These are phyloP conservation scores for Tricholoma bakamatsutake DNA, from an alignment of 768 basidiomycete genomes.

Conservation along the genomic window DNA sequence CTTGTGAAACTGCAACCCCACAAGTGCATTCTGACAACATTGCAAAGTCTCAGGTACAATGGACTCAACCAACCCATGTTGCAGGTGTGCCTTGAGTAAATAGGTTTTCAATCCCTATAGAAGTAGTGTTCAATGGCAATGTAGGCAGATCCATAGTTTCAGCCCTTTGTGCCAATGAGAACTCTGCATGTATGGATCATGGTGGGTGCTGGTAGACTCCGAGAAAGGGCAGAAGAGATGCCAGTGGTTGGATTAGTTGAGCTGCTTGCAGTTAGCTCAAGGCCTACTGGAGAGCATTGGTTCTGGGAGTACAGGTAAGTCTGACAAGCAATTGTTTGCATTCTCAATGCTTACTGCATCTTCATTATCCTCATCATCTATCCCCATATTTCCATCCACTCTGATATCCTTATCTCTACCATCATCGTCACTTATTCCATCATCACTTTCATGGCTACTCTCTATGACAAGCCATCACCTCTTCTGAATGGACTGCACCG, in stretches of 20 bases:
- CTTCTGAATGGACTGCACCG: not conserved
- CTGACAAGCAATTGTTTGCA: not conserved
- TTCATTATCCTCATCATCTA: not conserved
- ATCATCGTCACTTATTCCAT: not conserved
- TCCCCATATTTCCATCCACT: slow-evolving; percentile 19
- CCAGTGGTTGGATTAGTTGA: not conserved
- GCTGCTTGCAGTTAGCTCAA: not conserved
- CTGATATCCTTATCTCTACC: not conserved
- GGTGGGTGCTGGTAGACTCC: not conserved
- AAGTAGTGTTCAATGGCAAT: not conserved
- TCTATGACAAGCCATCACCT: not conserved
- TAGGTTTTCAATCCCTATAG: not conserved
- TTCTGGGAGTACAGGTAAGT: not conserved
- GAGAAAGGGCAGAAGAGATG: not conserved
- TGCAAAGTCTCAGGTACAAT: not conserved
- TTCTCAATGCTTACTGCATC: not conserved
- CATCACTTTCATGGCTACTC: not conserved
- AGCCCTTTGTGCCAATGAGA: not conserved
- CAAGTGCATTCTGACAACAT: not conserved
- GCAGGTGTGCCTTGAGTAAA: not conserved
- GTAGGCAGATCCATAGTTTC: not conserved
- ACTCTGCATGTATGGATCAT: not conserved
- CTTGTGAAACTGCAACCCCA: not conserved
- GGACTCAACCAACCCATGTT: not conserved
- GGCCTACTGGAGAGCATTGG: not conserved